These are phyloP conservation scores for Oryza australiensis DNA, from an alignment of 176 grass and related monocot genomes.

Conservation along the genomic window DNA sequence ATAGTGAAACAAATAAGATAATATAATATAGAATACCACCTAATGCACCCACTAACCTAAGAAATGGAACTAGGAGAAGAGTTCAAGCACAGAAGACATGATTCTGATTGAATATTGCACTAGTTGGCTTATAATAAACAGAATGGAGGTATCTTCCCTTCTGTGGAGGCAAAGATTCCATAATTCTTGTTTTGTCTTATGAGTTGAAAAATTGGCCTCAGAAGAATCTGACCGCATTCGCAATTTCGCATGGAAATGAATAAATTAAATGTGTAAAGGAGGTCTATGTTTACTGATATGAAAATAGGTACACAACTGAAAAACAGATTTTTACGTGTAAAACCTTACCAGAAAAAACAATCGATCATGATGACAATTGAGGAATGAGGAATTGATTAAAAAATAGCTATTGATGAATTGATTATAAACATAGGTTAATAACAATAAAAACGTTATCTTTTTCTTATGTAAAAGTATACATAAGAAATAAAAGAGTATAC, in stretches of 20 bases:
- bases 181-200: conserved; percentile 49
- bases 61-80: conserved; percentile 41
- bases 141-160: conserved; percentile 43
- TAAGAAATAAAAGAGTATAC: too few species aligned
- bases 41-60: conserved; percentile 36
- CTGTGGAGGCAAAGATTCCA: conserved; percentile 52
- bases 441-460: too few species aligned
- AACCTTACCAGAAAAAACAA: too few species aligned
- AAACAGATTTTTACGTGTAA: too few species aligned
- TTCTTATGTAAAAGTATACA: too few species aligned
- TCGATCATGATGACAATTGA: too few species aligned
- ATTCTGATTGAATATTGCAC: conserved; percentile 26
- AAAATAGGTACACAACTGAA: too few species aligned
- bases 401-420: too few species aligned
- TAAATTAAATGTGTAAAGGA: background rate
- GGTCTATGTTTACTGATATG: conserved; percentile 28
- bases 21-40: conserved; percentile 40
- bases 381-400: too few species aligned
- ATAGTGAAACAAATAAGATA: conserved; percentile 31
- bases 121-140: conserved; percentile 35
- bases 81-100: conserved; percentile 47
- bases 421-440: too few species aligned
- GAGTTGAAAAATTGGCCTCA: conserved; percentile 20
- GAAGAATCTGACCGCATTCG: conserved; percentile 7
- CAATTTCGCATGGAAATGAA: background rate